Evolutionary conservation across 768 basidiomycete species (phyloP), one percentile per base, ranked within the genome.

Genomic region (Collybiopsis confluens): DNA sequence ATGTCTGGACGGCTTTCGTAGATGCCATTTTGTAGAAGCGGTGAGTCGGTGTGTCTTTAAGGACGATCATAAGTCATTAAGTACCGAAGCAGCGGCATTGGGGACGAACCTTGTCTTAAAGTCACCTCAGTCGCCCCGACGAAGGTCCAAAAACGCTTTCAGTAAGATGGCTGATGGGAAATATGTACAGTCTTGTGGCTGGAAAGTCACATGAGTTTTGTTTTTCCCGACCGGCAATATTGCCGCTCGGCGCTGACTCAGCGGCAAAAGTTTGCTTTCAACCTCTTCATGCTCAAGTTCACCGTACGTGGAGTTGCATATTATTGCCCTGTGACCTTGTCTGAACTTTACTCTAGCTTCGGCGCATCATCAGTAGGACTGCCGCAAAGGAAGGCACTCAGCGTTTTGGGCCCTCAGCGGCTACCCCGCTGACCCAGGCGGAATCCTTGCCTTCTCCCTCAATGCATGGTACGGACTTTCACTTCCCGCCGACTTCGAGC

Each of bases 1-100:
- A 98, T 59, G 92, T 96, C 72, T 98, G 96, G 63, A 98, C 96
- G 78, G 95, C 92, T 78, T 92, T 91, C 67, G 87, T 80, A 63
- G 85, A 73, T 61, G 70, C 82, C 88, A 90, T 91, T 73, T 75
- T 82, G 66, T 61, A 55, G n/a, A 57, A 62, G 61, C 59, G 62
- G 59, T 30, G 28, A 59, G 62, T 61, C 62, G 56, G 62, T 50
- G 50, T 37, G 54, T 55, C 50, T 33, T 24, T 30, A 55, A 51
- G 35, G 43, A 33, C 55, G 48, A 56, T 35, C 41, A 54, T 52
- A 56, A 55, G 55, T 55, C 54, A 56, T 41, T 38, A 45, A 43
- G 36, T 37, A 33, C 21, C 47, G 13, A 54, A 64, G 59, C 59
- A 54, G 54, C 54, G 52, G 50, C 54, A 42, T 48, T 8, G 44